Conservation (phyloP, 2,329 filamentous ascomycete genomes). For the Paracoccidioides lutzii region DNA sequence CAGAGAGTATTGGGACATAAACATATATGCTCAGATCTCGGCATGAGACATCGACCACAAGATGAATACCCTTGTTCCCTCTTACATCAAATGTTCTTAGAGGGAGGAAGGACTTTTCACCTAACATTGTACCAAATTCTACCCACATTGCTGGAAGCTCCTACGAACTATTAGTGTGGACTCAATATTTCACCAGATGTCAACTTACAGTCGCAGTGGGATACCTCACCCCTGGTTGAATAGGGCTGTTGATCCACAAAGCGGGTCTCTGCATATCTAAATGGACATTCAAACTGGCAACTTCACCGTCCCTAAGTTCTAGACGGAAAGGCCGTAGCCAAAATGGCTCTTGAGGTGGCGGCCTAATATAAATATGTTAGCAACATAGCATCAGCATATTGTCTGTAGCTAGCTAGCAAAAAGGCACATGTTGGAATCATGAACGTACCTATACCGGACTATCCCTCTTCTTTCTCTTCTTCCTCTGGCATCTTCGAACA, state of each 20-base stretch:
- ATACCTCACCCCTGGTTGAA: slow-evolving; percentile 20
- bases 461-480: slow-evolving; percentile 31
- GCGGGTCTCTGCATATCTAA: slow-evolving; percentile 15
- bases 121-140: slow-evolving; percentile 49
- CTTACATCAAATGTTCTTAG: slow-evolving; percentile 37
- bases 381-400: neutral
- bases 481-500: slow-evolving; percentile 36
- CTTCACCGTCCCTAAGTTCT: slow-evolving; percentile 17
- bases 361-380: slow-evolving; percentile 20
- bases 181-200: neutral
- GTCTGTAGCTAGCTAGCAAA: no score
- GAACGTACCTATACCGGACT: slow-evolving; percentile 40
- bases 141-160: slow-evolving; percentile 36
- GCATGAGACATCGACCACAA: slow-evolving; percentile 32
- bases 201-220: slow-evolving; percentile 26
- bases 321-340: slow-evolving; percentile 31
- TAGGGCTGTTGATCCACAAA: slow-evolving; percentile 22
- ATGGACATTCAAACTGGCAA: slow-evolving; percentile 13
- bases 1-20: slow-evolving; percentile 19
- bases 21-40: slow-evolving; percentile 37
- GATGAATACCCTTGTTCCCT: slow-evolving; percentile 14
- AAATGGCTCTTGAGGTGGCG: slow-evolving; percentile 41
- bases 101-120: slow-evolving; percentile 44
- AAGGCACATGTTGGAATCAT: no score
- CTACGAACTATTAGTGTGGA: slow-evolving; percentile 15